Conservation (phyloP, 163 green algal species). For the Chloromonas sp. region DNA sequence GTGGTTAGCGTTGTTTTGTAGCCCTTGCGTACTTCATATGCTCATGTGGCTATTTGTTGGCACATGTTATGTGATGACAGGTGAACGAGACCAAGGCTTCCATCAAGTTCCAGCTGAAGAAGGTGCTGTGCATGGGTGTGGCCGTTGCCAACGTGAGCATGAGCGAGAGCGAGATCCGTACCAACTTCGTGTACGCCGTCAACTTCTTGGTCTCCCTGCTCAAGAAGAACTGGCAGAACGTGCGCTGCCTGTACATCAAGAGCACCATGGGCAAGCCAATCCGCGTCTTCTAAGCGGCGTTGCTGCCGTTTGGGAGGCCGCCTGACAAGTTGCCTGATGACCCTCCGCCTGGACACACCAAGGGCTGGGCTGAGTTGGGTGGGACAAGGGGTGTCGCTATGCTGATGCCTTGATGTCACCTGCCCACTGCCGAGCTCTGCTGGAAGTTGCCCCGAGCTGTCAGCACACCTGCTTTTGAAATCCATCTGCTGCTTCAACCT, state of each 20-base stretch:
- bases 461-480: not conserved
- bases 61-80: conserved; percentile 21
- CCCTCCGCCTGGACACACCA: not conserved
- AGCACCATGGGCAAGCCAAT: conserved; percentile 92
- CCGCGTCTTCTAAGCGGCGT: conserved; percentile 80
- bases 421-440: not conserved
- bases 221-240: conserved; percentile 99
- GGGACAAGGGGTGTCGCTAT: not conserved
- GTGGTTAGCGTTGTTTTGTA: too few species aligned
- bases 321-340: not conserved
- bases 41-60: too few species aligned
- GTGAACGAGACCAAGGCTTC: conserved; percentile 86
- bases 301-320: not conserved
- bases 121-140: conserved; percentile 98
- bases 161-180: conserved; percentile 87
- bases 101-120: conserved; percentile 99
- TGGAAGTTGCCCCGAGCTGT: not conserved
- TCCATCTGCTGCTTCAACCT: too few species aligned
- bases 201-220: conserved; percentile 99
- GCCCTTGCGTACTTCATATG: too few species aligned
- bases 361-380: not conserved
- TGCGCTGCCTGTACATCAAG: conserved; percentile 97
- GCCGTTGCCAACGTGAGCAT: conserved; percentile 93
- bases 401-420: not conserved
- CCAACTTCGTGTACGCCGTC: conserved; percentile 72